Evolutionary conservation across 805 yeast species (phyloP).

Genomic region (Komagataella ulmi): DNA sequence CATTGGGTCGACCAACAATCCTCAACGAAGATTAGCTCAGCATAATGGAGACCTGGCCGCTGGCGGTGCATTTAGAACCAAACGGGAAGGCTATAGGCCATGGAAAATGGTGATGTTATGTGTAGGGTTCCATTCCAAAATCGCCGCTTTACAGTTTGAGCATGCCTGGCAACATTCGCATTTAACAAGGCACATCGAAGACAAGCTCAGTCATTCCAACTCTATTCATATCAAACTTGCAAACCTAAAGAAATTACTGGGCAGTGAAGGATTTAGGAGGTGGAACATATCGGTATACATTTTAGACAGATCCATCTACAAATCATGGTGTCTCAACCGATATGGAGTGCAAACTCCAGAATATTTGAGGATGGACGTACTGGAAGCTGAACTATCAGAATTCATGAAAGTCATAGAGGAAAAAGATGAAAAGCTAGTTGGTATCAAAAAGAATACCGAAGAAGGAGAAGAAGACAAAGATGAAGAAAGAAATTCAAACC

Average conservation of each 20-base stretch:
- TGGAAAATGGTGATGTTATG: constrained; percentile 60
- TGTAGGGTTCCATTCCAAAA: constrained; percentile 58
- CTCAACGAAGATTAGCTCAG: constrained; percentile 51
- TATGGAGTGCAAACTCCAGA: constrained; percentile 13
- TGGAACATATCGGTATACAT: constrained; percentile 33
- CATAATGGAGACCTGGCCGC: constrained; percentile 56
- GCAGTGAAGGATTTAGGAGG: constrained; percentile 26
- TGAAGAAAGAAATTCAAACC: not conserved
- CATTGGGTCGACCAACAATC: constrained; percentile 77
- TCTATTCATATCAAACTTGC: constrained; percentile 34
- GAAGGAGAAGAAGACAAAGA: not conserved
- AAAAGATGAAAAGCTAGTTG: constrained; percentile 6
- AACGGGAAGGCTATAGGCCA: constrained; percentile 43
- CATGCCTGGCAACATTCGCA: constrained; percentile 76
- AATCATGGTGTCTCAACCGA: constrained; percentile 22
- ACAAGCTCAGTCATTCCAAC: constrained; percentile 23
- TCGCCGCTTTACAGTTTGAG: constrained; percentile 68
- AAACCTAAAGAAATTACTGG: constrained; percentile 28
- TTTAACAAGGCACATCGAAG: constrained; percentile 44
- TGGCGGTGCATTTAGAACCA: constrained; percentile 67
- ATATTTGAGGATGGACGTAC: constrained; percentile 4
- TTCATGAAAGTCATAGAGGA: constrained; percentile 13
- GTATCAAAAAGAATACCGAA: constrained; percentile 6
- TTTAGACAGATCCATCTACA: constrained; percentile 20
- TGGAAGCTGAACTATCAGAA: constrained; percentile 4